A percentile compares a stretch with the other conserved stretches of the same genome.
Conservation (phyloP, 2,329 filamentous ascomycete species). For the Colletotrichum navitas region DNA sequence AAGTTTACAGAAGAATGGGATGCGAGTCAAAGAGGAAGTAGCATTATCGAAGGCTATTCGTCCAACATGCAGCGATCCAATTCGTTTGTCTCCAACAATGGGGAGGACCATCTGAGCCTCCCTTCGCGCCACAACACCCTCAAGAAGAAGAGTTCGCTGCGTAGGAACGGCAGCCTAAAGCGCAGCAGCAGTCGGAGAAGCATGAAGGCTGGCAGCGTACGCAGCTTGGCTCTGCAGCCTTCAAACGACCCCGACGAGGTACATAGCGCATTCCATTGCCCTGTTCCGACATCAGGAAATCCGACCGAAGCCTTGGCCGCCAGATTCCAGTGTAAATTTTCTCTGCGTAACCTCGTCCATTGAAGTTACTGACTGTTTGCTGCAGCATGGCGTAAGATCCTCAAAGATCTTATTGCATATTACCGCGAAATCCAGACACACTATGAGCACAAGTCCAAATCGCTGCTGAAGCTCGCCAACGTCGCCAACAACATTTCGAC, state of each 20-base stretch:
- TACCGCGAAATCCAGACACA: constrained; percentile 92
- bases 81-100: constrained; percentile 66
- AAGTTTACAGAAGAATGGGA: constrained; percentile 80
- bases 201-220: constrained; percentile 87
- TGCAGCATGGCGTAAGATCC: constrained; percentile 90
- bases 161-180: constrained; percentile 79
- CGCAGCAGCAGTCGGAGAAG: constrained; percentile 85
- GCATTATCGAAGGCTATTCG: constrained; percentile 66
- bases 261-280: constrained; percentile 89
- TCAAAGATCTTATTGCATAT: constrained; percentile 94
- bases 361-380: constrained; percentile 2
- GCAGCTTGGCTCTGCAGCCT: constrained; percentile 81
- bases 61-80: constrained; percentile 69
- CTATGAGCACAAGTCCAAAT: constrained; percentile 88
- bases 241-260: constrained; percentile 75
- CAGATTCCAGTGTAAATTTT: constrained; percentile 83
- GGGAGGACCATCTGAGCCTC: constrained; percentile 57
- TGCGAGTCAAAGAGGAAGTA: constrained; percentile 75
- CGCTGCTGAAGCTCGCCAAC: constrained; percentile 84
- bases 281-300: constrained; percentile 86
- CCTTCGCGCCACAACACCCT: constrained; percentile 76
- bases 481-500: constrained; percentile 83
- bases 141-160: constrained; percentile 88
- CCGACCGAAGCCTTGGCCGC: constrained; percentile 90
- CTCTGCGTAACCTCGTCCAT: not conserved